Conservation (phyloP, 2,329 filamentous ascomycete genomes). For the Paraphoma sp. region DNA sequence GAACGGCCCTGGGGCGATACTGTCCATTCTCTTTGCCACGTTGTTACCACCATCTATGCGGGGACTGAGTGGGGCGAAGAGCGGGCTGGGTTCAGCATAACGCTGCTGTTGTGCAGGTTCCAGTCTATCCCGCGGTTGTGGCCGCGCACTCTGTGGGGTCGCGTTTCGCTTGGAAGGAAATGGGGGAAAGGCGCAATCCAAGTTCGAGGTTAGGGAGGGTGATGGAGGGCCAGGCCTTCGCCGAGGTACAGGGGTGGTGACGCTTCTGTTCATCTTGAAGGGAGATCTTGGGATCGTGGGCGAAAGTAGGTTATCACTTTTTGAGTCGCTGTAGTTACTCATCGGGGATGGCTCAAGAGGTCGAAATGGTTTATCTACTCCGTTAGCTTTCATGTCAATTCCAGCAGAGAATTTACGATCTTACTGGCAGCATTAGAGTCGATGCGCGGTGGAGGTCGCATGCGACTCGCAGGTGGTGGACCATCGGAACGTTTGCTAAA, state of each 20-base stretch:
- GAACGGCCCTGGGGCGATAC: conserved; percentile 71
- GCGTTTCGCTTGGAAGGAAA: conserved; percentile 54
- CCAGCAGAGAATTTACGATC: conserved; percentile 29
- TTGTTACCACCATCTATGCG: conserved; percentile 49
- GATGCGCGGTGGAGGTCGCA: conserved; percentile 60
- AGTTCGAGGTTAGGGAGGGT: conserved; percentile 39
- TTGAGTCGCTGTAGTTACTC: conserved; percentile 35
- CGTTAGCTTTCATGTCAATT: conserved; percentile 16
- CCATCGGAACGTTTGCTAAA: conserved; percentile 35
- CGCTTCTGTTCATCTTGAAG: conserved; percentile 43
- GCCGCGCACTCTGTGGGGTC: conserved; percentile 29
- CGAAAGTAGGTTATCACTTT: conserved; percentile 30
- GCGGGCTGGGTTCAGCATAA: conserved; percentile 42
- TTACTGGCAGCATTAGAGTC: conserved; percentile 66
- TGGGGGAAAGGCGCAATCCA: conserved; percentile 62
- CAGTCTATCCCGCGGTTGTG: conserved; percentile 28
- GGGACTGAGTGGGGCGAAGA: conserved; percentile 60
- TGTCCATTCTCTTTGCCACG: conserved; percentile 68
- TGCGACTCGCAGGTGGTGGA: conserved; percentile 51
- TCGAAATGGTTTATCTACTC: conserved; percentile 45
- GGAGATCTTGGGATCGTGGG: conserved; percentile 31
- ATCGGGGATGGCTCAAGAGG: conserved; percentile 34
- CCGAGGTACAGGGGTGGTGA: conserved; percentile 45
- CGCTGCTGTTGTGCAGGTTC: conserved; percentile 33
- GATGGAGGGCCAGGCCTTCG: conserved; percentile 34